phyloP scores from a whole-genome alignment of 176 grass and related monocot genomes.

The Triticum turgidum region DNA sequence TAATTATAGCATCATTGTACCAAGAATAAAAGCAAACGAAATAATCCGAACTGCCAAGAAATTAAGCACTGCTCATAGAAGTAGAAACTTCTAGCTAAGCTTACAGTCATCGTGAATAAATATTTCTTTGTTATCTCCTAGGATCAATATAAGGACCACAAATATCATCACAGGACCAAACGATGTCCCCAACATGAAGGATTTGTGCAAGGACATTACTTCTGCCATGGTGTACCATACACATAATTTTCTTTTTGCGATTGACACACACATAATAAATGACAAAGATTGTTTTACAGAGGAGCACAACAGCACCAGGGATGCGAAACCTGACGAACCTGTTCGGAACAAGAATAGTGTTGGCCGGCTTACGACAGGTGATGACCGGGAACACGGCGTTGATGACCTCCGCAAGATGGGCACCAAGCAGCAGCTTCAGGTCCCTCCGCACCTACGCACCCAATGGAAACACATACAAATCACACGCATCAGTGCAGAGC shows the following conservation, averaged over 20 bases:
- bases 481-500: background rate
- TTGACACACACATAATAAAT: background rate
- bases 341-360: conserved; percentile 32
- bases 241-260: no score
- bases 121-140: background rate
- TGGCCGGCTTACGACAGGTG: conserved; percentile 48
- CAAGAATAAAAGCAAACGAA: background rate
- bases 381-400: conserved; percentile 54
- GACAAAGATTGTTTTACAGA: background rate
- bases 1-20: background rate
- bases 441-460: conserved; percentile 56
- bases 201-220: background rate
- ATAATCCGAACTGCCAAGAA: background rate
- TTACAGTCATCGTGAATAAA: background rate
- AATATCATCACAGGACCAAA: background rate
- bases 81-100: background rate
- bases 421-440: conserved; percentile 44
- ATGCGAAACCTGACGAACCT: conserved; percentile 21
- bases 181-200: background rate
- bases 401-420: conserved; percentile 35
- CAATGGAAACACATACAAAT: background rate
- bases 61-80: background rate
- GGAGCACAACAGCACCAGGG: background rate
- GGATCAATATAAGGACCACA: background rate
- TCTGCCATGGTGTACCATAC: background rate